Conservation (phyloP, 805 yeast species). For the Ogataea naganishii region DNA sequence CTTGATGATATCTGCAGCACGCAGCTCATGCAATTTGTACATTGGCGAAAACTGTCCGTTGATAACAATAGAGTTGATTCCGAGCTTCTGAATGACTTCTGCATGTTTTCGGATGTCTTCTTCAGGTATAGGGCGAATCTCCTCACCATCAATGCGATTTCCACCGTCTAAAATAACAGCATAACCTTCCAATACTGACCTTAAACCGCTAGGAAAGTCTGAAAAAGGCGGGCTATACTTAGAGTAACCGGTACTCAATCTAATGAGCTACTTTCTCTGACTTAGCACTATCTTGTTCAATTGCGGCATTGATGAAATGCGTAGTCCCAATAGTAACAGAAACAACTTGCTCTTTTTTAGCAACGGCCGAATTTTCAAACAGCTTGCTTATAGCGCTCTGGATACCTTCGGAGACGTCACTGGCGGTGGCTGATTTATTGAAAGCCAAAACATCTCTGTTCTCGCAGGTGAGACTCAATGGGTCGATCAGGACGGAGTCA, state of each 20-base stretch:
- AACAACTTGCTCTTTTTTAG: conserved; percentile 20
- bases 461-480: conserved; percentile 14
- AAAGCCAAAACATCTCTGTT: conserved; percentile 29
- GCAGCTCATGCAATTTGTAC: conserved; percentile 27
- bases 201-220: conserved; percentile 34
- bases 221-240: conserved; percentile 30
- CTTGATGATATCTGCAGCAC: conserved; percentile 24
- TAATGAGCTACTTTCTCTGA: conserved; percentile 35
- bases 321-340: conserved; percentile 45
- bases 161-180: conserved; percentile 32
- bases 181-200: conserved; percentile 26
- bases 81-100: conserved; percentile 21
- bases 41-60: conserved; percentile 33
- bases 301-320: conserved; percentile 41
- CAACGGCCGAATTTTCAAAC: conserved; percentile 15
- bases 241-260: conserved; percentile 36
- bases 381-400: conserved; percentile 25
- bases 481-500: conserved; percentile 36
- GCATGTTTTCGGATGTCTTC: conserved; percentile 8
- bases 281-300: conserved; percentile 34
- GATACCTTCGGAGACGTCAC: conserved; percentile 36
- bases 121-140: conserved; percentile 25
- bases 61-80: conserved; percentile 29
- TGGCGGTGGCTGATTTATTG: conserved; percentile 35
- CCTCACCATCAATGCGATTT: conserved; percentile 32